A percentile compares a stretch with the other conserved stretches of the same genome.
phyloP scores from a whole-genome alignment of 2,329 filamentous ascomycete genomes.

The Xylariaceae sp. region DNA sequence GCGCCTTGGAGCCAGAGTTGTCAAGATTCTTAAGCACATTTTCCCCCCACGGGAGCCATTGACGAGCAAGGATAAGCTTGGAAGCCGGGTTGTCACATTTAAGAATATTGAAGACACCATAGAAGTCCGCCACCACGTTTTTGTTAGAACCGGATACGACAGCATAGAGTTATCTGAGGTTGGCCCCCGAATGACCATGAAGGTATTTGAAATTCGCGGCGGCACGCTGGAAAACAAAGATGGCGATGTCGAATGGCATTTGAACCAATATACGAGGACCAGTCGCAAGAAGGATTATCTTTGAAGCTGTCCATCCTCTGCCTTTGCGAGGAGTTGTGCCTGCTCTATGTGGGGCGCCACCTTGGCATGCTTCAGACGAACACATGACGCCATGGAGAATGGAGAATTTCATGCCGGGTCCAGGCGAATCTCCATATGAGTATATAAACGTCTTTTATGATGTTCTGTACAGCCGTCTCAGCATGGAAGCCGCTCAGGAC shows the following conservation, averaged over 20 bases:
- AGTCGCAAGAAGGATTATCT: constrained; percentile 95
- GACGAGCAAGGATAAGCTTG: constrained; percentile 73
- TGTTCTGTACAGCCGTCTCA: constrained; percentile 9
- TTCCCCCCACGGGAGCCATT: constrained; percentile 86
- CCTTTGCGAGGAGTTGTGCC: neutral
- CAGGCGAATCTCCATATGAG: constrained; percentile 28
- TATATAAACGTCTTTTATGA: constrained; percentile 20
- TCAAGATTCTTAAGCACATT: constrained; percentile 89
- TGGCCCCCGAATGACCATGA: constrained; percentile 96
- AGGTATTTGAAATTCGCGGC: constrained; percentile 87
- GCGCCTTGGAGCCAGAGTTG: constrained; percentile 76
- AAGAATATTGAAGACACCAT: constrained; percentile 93
- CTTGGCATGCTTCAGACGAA: constrained; percentile 21
- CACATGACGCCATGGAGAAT: constrained; percentile 25
- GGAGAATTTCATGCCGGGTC: constrained; percentile 26
- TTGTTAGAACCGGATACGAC: constrained; percentile 89
- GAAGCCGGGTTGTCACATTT: constrained; percentile 88
- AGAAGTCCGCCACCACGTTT: constrained; percentile 91
- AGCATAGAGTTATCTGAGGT: constrained; percentile 88
- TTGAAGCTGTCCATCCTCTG: constrained; percentile 45
- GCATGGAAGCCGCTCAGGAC: constrained; percentile 16
- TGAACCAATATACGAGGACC: constrained; percentile 94
- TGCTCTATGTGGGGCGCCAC: neutral
- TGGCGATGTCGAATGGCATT: constrained; percentile 93
- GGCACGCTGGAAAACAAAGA: constrained; percentile 94